Percentiles rank a stretch among this genome's conserved stretches.
phyloP scores from a whole-genome alignment of 768 basidiomycete genomes.

The Pisolithus marmoratus region DNA sequence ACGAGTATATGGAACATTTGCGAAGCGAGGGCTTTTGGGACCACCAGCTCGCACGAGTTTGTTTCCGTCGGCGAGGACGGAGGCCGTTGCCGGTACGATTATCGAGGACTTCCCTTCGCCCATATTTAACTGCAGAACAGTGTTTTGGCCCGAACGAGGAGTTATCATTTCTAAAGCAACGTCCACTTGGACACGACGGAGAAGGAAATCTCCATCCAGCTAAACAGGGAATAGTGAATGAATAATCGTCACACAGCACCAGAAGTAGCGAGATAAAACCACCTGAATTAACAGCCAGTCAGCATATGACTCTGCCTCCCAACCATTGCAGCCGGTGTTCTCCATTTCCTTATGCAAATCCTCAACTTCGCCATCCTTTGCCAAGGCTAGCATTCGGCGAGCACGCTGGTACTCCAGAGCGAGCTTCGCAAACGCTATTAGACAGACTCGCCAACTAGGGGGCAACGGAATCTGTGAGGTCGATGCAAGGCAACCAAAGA shows the following conservation, averaged over 20 bases:
- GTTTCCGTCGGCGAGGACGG: slow-evolving; percentile 37
- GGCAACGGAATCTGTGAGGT: slow-evolving; percentile 12
- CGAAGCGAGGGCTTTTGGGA: slow-evolving; percentile 40
- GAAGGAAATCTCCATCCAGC: slow-evolving; percentile 41
- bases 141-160: slow-evolving; percentile 32
- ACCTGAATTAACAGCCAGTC: slow-evolving; percentile 47
- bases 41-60: slow-evolving; percentile 43
- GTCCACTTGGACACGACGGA: slow-evolving; percentile 36
- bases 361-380: slow-evolving; percentile 15
- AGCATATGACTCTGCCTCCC: slow-evolving; percentile 15
- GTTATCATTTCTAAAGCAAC: slow-evolving; percentile 44
- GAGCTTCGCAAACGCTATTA: slow-evolving; percentile 25
- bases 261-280: background rate
- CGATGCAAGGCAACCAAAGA: slow-evolving; percentile 29
- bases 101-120: slow-evolving; percentile 51
- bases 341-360: slow-evolving; percentile 26
- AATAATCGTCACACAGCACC: background rate
- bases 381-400: slow-evolving; percentile 28
- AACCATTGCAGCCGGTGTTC: slow-evolving; percentile 19
- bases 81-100: slow-evolving; percentile 40
- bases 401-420: slow-evolving; percentile 33
- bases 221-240: slow-evolving; percentile 8
- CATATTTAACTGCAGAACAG: slow-evolving; percentile 49
- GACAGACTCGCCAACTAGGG: slow-evolving; percentile 24
- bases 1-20: slow-evolving; percentile 49